Percentiles rank a stretch among this genome's conserved stretches.
Evolutionary conservation across 768 basidiomycete species (phyloP).

Genomic region (Psilocybe azurescens): DNA sequence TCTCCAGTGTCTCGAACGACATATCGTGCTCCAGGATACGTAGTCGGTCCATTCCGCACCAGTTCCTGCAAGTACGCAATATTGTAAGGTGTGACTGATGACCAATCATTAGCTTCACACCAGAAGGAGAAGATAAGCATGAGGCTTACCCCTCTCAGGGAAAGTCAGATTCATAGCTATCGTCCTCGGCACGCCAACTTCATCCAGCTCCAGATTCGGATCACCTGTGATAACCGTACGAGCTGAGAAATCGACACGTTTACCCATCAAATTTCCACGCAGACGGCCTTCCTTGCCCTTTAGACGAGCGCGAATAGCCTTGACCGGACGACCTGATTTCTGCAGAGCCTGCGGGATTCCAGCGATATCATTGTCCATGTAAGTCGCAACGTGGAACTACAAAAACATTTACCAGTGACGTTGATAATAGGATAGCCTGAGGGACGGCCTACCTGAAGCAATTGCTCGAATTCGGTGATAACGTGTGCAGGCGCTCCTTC

Average conservation of each 20-base stretch:
- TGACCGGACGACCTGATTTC: conserved; percentile 96
- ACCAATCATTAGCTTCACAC: neutral
- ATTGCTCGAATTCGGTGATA: conserved; percentile 93
- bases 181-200: conserved; percentile 94
- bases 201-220: conserved; percentile 94
- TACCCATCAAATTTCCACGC: conserved; percentile 98
- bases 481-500: conserved; percentile 98
- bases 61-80: conserved; percentile 93
- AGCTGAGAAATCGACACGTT: conserved; percentile 99
- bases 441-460: conserved; percentile 75
- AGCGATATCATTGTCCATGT: conserved; percentile 99
- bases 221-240: conserved; percentile 99
- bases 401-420: conserved; percentile 7
- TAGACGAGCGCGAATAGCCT: conserved; percentile 96
- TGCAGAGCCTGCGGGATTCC: conserved; percentile 97
- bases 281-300: conserved; percentile 99
- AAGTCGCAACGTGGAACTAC: conserved; percentile 98
- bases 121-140: neutral
- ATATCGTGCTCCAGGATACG: conserved; percentile 96
- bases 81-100: conserved; percentile 93
- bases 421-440: conserved; percentile 4
- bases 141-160: conserved; percentile 85
- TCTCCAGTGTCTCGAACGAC: conserved; percentile 98
- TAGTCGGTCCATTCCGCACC: conserved; percentile 92
- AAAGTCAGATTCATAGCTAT: conserved; percentile 99